A percentile compares a stretch with the other conserved stretches of the same genome.
These are phyloP conservation scores for Rhizophagus prolifer DNA, from an alignment of 192 early-diverging fungal species.

Conservation along the genomic window DNA sequence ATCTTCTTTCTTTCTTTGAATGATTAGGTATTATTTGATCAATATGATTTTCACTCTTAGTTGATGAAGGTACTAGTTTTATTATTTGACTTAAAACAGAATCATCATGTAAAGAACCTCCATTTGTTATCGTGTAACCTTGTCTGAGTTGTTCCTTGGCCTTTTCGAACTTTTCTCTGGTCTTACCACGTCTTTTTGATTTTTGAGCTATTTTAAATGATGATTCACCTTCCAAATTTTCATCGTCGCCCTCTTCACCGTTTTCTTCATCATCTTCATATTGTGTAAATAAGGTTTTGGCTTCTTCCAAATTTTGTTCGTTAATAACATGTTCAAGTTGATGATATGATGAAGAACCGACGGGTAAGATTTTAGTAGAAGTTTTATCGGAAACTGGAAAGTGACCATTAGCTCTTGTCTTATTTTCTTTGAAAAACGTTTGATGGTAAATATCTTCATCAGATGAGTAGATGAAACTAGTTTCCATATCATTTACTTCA, in stretches of 20 bases:
- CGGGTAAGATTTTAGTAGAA: too few species aligned
- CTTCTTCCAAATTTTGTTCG: too few species aligned
- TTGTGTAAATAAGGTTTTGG: too few species aligned
- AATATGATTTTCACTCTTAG: conserved; percentile 28
- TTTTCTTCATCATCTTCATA: too few species aligned
- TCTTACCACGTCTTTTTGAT: conserved; percentile 39
- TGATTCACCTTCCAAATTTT: background rate
- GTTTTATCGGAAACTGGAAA: too few species aligned
- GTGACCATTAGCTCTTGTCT: too few species aligned
- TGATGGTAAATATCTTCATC: too few species aligned
- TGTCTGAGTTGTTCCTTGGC: conserved; percentile 45
- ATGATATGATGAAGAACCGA: too few species aligned
- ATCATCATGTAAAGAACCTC: conserved; percentile 28
- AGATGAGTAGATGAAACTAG: too few species aligned
- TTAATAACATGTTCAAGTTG: background rate
- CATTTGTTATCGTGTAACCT: conserved; percentile 39
- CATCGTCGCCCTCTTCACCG: too few species aligned
- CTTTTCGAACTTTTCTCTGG: conserved; percentile 38
- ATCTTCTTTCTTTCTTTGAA: conserved; percentile 13
- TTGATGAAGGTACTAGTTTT: conserved; percentile 30
- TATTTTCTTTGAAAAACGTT: too few species aligned
- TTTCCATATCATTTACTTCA: too few species aligned
- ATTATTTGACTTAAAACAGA: conserved; percentile 22
- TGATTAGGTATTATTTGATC: conserved; percentile 23
- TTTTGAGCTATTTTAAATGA: conserved; percentile 26